These are phyloP conservation scores for Wickerhamiella sorbophila DNA, from an alignment of 805 yeast genomes.

Conservation along the genomic window DNA sequence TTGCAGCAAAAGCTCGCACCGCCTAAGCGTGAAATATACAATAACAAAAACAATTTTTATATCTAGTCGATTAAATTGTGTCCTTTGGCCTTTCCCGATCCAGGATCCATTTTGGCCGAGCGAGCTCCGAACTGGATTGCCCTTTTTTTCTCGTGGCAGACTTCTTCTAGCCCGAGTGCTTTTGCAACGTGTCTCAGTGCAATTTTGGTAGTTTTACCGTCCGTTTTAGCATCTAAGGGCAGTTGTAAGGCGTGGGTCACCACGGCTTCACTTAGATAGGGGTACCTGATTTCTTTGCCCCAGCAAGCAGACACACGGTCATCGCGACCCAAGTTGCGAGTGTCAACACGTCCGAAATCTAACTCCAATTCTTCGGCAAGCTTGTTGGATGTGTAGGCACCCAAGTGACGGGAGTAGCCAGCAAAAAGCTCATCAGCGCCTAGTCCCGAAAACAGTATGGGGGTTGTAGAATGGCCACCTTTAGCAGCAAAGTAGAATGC, in stretches of 20 bases:
- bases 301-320: slow-evolving; percentile 75
- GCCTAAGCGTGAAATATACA: neutral
- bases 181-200: slow-evolving; percentile 51
- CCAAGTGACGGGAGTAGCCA: slow-evolving; percentile 76
- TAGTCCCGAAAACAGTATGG: slow-evolving; percentile 74
- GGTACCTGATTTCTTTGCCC: slow-evolving; percentile 86
- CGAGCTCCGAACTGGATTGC: slow-evolving; percentile 96
- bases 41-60: too few species aligned
- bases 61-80: slow-evolving; percentile 26
- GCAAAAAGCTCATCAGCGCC: slow-evolving; percentile 98
- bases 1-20: neutral
- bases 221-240: slow-evolving; percentile 29
- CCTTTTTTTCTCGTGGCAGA: slow-evolving; percentile 64
- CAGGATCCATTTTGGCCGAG: slow-evolving; percentile 83
- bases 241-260: slow-evolving; percentile 28
- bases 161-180: slow-evolving; percentile 33
- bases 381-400: slow-evolving; percentile 24
- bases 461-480: slow-evolving; percentile 43
- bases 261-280: slow-evolving; percentile 56
- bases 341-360: slow-evolving; percentile 63
- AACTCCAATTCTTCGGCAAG: slow-evolving; percentile 45
- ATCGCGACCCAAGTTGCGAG: slow-evolving; percentile 77
- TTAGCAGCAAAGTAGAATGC: slow-evolving; percentile 87
- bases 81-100: slow-evolving; percentile 64
- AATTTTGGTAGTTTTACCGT: slow-evolving; percentile 26